phyloP scores from a whole-genome alignment of 2,329 filamentous ascomycete species.

The Xylaria sp. region DNA sequence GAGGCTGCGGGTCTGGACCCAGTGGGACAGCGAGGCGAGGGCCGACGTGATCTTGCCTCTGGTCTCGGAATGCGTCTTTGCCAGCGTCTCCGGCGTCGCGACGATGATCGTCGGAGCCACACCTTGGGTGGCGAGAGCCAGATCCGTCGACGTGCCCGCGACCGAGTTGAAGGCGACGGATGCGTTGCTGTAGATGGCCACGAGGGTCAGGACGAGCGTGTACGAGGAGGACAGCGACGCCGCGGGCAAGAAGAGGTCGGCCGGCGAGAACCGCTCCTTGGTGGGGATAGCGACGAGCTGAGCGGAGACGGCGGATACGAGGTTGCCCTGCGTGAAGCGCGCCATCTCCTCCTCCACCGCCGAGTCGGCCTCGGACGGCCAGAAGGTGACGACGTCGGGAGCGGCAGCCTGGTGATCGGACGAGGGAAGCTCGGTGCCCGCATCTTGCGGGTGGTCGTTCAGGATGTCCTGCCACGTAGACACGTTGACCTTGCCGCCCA shows the following conservation, averaged over 20 bases:
- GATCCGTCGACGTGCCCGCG: conserved; percentile 75
- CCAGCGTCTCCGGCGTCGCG: conserved; percentile 77
- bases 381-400: conserved; percentile 72
- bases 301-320: conserved; percentile 86
- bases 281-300: conserved; percentile 80
- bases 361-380: conserved; percentile 64
- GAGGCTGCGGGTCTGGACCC: conserved; percentile 75
- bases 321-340: conserved; percentile 81
- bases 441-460: conserved; percentile 70
- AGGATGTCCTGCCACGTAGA: conserved; percentile 94
- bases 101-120: conserved; percentile 86
- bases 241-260: conserved; percentile 86
- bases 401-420: conserved; percentile 64
- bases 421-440: conserved; percentile 71
- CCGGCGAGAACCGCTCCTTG: conserved; percentile 75
- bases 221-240: conserved; percentile 84
- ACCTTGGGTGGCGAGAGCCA: conserved; percentile 76
- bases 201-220: conserved; percentile 80
- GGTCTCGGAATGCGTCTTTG: conserved; percentile 72
- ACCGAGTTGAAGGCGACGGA: conserved; percentile 91
- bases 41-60: conserved; percentile 68
- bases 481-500: conserved; percentile 78
- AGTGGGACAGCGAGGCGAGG: conserved; percentile 74
- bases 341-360: conserved; percentile 71
- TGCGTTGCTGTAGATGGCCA: conserved; percentile 84